Evolutionary conservation across 139 green algal genomes (phyloP).

Genomic region (Microglena sp.): DNA sequence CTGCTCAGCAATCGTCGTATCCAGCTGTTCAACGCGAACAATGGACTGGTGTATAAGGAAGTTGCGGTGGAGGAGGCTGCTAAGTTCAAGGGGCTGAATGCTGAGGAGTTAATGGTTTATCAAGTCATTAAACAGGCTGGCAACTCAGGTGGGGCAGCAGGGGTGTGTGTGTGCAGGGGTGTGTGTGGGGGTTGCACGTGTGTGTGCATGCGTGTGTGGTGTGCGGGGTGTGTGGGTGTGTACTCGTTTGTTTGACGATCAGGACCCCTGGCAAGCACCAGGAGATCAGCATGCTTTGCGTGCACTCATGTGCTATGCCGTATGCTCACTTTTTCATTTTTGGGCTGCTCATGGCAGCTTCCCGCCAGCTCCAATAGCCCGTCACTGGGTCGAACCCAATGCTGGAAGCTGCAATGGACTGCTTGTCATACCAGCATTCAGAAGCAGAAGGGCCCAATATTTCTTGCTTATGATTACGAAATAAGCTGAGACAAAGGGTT

Average conservation of each 20-base stretch:
- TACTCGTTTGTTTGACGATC: neutral
- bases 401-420: no score
- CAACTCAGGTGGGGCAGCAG: conserved; percentile 57
- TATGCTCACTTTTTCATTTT: no score
- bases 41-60: conserved; percentile 33
- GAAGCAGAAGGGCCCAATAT: no score
- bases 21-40: conserved; percentile 16
- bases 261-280: neutral
- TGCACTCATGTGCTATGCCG: neutral
- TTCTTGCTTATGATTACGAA: no score
- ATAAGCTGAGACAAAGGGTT: no score
- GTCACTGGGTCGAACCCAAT: no score
- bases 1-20: conserved; percentile 26
- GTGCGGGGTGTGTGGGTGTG: neutral
- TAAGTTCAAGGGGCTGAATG: conserved; percentile 62
- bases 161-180: neutral
- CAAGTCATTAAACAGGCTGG: conserved; percentile 69
- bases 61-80: conserved; percentile 29
- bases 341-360: no score
- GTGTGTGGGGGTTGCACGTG: neutral
- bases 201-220: neutral
- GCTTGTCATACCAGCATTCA: no score
- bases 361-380: no score
- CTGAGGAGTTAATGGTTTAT: conserved; percentile 82
- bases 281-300: neutral